Conservation (phyloP, 2,329 filamentous ascomycete genomes). For the Fusarium coicis region DNA sequence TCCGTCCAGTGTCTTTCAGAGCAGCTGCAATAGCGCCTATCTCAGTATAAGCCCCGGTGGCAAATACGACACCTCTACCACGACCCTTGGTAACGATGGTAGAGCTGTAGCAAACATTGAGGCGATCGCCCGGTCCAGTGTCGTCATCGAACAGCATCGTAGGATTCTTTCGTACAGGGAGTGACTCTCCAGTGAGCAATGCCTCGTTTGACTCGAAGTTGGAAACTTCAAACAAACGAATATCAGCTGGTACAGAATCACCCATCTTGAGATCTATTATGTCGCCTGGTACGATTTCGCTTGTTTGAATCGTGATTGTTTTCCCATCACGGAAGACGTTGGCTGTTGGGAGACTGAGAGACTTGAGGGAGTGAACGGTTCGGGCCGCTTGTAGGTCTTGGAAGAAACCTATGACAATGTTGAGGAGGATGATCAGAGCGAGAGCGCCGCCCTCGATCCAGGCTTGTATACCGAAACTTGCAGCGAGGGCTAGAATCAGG, state of each 20-base stretch:
- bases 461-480: constrained; percentile 65
- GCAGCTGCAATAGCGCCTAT: constrained; percentile 68
- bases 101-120: constrained; percentile 72
- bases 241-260: constrained; percentile 70
- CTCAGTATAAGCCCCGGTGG: constrained; percentile 71
- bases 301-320: constrained; percentile 21
- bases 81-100: constrained; percentile 71
- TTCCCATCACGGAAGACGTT: constrained; percentile 33
- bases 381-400: constrained; percentile 59
- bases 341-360: constrained; percentile 47
- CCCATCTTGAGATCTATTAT: constrained; percentile 64
- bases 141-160: constrained; percentile 54
- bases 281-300: constrained; percentile 59
- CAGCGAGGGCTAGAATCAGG: constrained; percentile 65
- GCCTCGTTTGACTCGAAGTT: constrained; percentile 34
- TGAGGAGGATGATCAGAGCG: constrained; percentile 66
- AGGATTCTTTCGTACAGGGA: constrained; percentile 66
- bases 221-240: constrained; percentile 50
- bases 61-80: constrained; percentile 68
- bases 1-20: constrained; percentile 52
- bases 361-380: constrained; percentile 58
- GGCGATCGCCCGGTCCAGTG: constrained; percentile 63
- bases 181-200: constrained; percentile 50
- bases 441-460: constrained; percentile 71
- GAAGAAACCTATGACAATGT: constrained; percentile 63